These are phyloP conservation scores for Boletus rubescentipes DNA, from an alignment of 768 basidiomycete genomes.

Conservation along the genomic window DNA sequence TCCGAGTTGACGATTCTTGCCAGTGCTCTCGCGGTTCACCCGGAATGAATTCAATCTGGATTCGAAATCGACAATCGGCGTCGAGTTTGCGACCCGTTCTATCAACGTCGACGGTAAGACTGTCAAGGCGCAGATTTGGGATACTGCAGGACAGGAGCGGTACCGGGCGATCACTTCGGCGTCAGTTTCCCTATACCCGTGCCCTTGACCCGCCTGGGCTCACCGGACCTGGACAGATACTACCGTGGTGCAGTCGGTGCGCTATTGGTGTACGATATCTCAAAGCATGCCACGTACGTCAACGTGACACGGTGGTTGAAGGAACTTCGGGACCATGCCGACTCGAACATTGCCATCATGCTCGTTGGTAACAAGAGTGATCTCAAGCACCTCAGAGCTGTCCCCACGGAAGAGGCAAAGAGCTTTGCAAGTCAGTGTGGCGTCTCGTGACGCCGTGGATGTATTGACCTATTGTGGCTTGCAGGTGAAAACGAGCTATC, in stretches of 20 bases:
- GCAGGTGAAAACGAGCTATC: slow-evolving; percentile 87
- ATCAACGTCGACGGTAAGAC: slow-evolving; percentile 96
- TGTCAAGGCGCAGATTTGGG: slow-evolving; percentile 99
- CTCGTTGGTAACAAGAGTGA: slow-evolving; percentile 98
- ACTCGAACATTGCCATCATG: slow-evolving; percentile 93
- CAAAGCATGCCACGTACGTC: slow-evolving; percentile 91
- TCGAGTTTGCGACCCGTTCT: slow-evolving; percentile 96
- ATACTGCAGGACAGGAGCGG: slow-evolving; percentile 97
- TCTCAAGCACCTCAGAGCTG: slow-evolving; percentile 95
- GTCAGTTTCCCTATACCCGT: slow-evolving; percentile 40
- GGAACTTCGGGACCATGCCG: slow-evolving; percentile 93
- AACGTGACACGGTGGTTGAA: slow-evolving; percentile 96
- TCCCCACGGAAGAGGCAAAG: slow-evolving; percentile 97
- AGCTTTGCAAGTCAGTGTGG: slow-evolving; percentile 72
- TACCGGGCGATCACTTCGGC: slow-evolving; percentile 98
- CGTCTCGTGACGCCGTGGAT: not conserved
- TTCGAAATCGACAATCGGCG: slow-evolving; percentile 98
- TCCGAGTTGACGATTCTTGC: not conserved
- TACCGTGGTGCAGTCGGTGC: slow-evolving; percentile 97
- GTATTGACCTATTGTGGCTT: slow-evolving; percentile 1
- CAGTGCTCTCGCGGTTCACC: slow-evolving; percentile 99
- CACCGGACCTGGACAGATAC: slow-evolving; percentile 54
- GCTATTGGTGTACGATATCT: slow-evolving; percentile 90
- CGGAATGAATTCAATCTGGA: slow-evolving; percentile 99
- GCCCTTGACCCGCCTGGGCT: slow-evolving; percentile 7